Conservation (phyloP, 495 filamentous ascomycete genomes). For the Friedmanniomyces endolithicus region DNA sequence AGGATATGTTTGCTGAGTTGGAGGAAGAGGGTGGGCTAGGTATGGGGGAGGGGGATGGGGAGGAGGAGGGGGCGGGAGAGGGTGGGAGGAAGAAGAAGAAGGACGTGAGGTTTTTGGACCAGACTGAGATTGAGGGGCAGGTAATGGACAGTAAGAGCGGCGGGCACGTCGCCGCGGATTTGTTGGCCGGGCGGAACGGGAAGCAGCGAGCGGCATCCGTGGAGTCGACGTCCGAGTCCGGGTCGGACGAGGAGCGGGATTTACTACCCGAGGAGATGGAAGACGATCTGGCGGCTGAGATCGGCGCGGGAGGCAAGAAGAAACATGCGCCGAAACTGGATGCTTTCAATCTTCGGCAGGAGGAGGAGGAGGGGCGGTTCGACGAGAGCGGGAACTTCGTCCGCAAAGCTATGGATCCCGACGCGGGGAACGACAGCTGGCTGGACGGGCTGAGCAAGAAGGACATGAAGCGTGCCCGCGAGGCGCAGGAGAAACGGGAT, state of each 20-base stretch:
- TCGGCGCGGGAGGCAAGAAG: conserved; percentile 81
- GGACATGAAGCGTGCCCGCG: conserved; percentile 76
- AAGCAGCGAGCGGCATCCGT: conserved; percentile 15
- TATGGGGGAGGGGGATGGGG: conserved; percentile 30
- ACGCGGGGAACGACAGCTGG: conserved; percentile 86
- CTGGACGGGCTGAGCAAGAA: conserved; percentile 83
- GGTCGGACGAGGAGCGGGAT: conserved; percentile 54
- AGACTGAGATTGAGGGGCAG: conserved; percentile 75
- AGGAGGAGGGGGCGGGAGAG: conserved; percentile 29
- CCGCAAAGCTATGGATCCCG: conserved; percentile 76
- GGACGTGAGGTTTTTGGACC: conserved; percentile 61
- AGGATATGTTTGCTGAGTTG: conserved; percentile 87
- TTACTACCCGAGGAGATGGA: conserved; percentile 45
- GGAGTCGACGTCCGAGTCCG: conserved; percentile 40
- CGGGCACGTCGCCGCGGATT: conserved; percentile 50
- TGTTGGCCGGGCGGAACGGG: conserved; percentile 26
- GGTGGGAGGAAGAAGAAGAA: conserved; percentile 60
- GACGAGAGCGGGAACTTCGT: conserved; percentile 85
- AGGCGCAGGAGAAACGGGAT: conserved; percentile 79
- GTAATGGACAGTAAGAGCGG: conserved; percentile 61
- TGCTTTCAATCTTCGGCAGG: conserved; percentile 84
- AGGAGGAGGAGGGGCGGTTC: conserved; percentile 87
- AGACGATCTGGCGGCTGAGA: conserved; percentile 66
- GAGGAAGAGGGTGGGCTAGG: conserved; percentile 46
- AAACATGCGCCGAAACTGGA: conserved; percentile 92